These are phyloP conservation scores for Penicillium arizonense DNA, from an alignment of 495 filamentous ascomycete species.

Conservation along the genomic window DNA sequence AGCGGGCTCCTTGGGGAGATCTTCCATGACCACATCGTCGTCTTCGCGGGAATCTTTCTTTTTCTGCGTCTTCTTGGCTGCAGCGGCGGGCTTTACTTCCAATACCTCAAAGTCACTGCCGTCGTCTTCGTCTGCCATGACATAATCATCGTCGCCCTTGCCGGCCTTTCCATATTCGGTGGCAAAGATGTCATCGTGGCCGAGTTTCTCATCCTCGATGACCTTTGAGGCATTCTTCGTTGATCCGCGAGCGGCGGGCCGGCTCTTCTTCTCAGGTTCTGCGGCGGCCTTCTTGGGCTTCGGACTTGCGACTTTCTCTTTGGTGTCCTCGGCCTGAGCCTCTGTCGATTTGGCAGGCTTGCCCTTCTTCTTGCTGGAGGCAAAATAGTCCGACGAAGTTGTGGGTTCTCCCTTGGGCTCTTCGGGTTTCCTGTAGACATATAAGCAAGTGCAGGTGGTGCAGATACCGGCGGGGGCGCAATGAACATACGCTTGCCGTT, in stretches of 20 bases:
- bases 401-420: slow-evolving; percentile 51
- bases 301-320: slow-evolving; percentile 25
- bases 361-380: slow-evolving; percentile 53
- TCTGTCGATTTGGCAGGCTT: slow-evolving; percentile 32
- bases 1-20: slow-evolving; percentile 32
- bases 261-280: slow-evolving; percentile 26
- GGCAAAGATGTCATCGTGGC: slow-evolving; percentile 70
- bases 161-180: slow-evolving; percentile 58
- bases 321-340: slow-evolving; percentile 18
- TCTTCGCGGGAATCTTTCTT: slow-evolving; percentile 45
- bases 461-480: not conserved
- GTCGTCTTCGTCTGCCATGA: slow-evolving; percentile 60
- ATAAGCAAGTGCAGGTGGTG: not conserved
- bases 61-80: slow-evolving; percentile 33
- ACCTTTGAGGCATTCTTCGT: slow-evolving; percentile 33
- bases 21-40: slow-evolving; percentile 49
- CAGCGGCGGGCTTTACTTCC: slow-evolving; percentile 35
- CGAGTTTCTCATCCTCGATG: slow-evolving; percentile 61
- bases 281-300: slow-evolving; percentile 25
- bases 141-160: slow-evolving; percentile 69
- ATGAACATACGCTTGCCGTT: slow-evolving; percentile 38
- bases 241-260: slow-evolving; percentile 23
- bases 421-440: slow-evolving; percentile 38
- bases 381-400: slow-evolving; percentile 60
- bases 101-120: slow-evolving; percentile 45